Evolutionary conservation across 345 rosid genomes (phyloP).

Genomic region (Murraya paniculata): DNA sequence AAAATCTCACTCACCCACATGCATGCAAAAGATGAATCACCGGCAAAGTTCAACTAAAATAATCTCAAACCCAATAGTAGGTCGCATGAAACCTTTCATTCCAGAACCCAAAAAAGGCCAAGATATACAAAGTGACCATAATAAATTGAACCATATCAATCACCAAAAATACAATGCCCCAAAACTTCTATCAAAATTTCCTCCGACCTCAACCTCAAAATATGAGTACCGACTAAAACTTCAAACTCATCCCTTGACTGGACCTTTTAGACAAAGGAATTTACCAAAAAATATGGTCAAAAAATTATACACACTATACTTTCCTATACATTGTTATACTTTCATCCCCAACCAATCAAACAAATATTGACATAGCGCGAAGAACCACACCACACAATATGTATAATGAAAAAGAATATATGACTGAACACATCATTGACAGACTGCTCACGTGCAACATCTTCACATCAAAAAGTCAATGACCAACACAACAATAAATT

Average conservation of each 20-base stretch:
- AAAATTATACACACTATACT: constrained; percentile 7
- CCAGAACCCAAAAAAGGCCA: background rate
- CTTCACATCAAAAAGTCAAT: background rate
- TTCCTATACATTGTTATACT: background rate
- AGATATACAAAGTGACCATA: background rate
- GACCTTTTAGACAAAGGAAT: constrained; percentile 3
- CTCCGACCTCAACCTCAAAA: constrained; percentile 17
- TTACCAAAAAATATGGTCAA: background rate
- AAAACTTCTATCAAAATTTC: constrained; percentile 12
- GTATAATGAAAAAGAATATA: constrained; percentile 1
- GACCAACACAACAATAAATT: background rate
- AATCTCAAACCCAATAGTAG: background rate
- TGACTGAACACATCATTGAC: background rate
- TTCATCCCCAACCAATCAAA: constrained; percentile 13
- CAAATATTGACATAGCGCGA: background rate
- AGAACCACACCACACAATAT: background rate
- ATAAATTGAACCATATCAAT: background rate
- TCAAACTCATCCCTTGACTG: constrained; percentile 1
- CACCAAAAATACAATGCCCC: constrained; percentile 8
- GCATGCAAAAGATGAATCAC: background rate
- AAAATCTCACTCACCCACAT: background rate
- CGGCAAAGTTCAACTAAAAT: background rate
- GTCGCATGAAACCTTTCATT: background rate
- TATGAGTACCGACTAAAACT: background rate
- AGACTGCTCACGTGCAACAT: background rate